Percentiles rank a stretch among this genome's conserved stretches.
Evolutionary conservation across 495 filamentous ascomycete genomes (phyloP).

Genomic region (Penicillium arizonense): DNA sequence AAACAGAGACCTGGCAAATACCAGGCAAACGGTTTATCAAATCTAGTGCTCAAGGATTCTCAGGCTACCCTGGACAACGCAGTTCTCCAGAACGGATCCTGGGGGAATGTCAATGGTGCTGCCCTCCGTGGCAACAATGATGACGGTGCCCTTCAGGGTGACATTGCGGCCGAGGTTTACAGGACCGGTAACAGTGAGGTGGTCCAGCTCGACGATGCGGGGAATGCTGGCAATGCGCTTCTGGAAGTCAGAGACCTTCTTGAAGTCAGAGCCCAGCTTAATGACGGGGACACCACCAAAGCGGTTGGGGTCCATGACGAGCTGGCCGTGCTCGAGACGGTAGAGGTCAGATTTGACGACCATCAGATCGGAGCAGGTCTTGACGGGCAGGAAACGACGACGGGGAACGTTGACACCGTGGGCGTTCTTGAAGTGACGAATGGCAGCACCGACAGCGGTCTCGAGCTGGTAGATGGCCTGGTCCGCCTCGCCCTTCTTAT

Average conservation of each 20-base stretch:
- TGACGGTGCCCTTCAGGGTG: conserved; percentile 97
- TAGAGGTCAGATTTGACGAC: conserved; percentile 99
- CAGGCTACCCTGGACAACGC: conserved; percentile 97
- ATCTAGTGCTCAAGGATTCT: conserved; percentile 86
- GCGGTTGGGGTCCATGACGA: conserved; percentile 91
- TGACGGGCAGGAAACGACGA: conserved; percentile 97
- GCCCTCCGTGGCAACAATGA: conserved; percentile 97
- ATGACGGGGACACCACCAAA: conserved; percentile 99
- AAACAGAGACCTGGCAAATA: conserved; percentile 1
- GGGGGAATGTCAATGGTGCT: conserved; percentile 97
- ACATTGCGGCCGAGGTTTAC: conserved; percentile 96
- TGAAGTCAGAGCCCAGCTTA: conserved; percentile 98
- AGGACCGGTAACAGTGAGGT: conserved; percentile 94
- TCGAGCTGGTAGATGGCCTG: conserved; percentile 97
- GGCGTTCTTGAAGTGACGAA: conserved; percentile 97
- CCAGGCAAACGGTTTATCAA: not conserved
- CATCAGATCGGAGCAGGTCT: conserved; percentile 99
- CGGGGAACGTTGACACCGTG: conserved; percentile 99
- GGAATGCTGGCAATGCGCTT: conserved; percentile 94
- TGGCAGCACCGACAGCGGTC: conserved; percentile 96
- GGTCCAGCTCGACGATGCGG: conserved; percentile 96
- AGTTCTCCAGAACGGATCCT: conserved; percentile 95
- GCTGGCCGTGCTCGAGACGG: conserved; percentile 98
- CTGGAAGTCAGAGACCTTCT: conserved; percentile 99
- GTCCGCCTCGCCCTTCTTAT: conserved; percentile 99